Percentiles rank a stretch among this genome's conserved stretches.
These are phyloP conservation scores for Fusarium coicis DNA, from an alignment of 2,329 filamentous ascomycete genomes.

Conservation along the genomic window DNA sequence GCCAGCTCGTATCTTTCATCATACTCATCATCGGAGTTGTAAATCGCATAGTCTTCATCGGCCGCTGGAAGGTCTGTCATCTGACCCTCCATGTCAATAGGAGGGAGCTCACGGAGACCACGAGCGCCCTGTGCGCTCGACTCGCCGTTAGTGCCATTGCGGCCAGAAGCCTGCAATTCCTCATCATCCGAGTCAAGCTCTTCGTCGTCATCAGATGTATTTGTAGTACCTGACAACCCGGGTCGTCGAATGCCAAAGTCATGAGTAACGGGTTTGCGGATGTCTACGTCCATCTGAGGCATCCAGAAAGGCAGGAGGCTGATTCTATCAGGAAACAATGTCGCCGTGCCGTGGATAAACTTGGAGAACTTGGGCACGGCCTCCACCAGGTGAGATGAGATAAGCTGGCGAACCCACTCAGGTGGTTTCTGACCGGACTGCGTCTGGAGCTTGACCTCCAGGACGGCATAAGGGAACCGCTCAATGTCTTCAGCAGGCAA, in stretches of 20 bases:
- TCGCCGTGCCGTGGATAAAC: conserved; percentile 95
- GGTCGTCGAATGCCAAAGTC: conserved; percentile 91
- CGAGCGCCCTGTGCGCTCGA: conserved; percentile 51
- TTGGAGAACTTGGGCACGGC: conserved; percentile 99
- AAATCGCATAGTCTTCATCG: conserved; percentile 83
- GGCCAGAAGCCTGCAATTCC: conserved; percentile 44
- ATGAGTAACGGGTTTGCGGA: conserved; percentile 89
- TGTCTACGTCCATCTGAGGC: conserved; percentile 98
- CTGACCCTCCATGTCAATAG: conserved; percentile 82
- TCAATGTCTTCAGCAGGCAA: conserved; percentile 86
- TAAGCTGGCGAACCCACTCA: conserved; percentile 95
- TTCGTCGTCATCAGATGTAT: conserved; percentile 81
- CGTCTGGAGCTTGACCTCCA: conserved; percentile 98
- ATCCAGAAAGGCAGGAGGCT: conserved; percentile 95
- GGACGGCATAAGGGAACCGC: conserved; percentile 92
- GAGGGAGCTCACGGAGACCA: conserved; percentile 55
- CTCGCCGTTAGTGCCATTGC: conserved; percentile 47
- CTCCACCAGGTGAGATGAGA: conserved; percentile 92
- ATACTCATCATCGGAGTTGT: conserved; percentile 86
- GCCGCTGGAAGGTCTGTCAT: conserved; percentile 69
- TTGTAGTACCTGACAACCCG: conserved; percentile 78
- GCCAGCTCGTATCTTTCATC: conserved; percentile 80
- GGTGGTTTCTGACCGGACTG: conserved; percentile 95
- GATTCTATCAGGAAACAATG: conserved; percentile 86
- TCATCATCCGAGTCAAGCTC: conserved; percentile 77